Evolutionary conservation across 192 early-diverging fungal species (phyloP), one percentile per base, ranked within the genome.

Genomic region (Chytriomyces confervae): DNA sequence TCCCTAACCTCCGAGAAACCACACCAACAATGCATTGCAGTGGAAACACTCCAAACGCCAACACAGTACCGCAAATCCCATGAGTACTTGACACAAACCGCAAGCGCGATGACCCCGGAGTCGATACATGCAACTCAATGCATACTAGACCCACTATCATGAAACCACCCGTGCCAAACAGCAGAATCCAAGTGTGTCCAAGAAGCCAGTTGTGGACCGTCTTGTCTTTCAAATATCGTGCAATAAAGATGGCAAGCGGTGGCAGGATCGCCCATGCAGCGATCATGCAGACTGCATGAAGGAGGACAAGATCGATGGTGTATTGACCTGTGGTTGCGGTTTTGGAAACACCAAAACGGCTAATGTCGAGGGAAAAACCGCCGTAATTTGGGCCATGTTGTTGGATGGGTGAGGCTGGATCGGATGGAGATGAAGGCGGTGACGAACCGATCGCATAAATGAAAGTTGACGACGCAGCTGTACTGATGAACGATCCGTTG

Each of bases 211-310:
- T 18, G 65, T 81, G 63, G 43, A 83, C 84, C 29, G 75, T 11
- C 23, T 47, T 13, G 62, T 85, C 66, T 62, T 85, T 85, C 6
- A 85, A 3, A 64, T 79, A 83, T 36, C 84, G 50, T 5, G 84
- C 84, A 50, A 85, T 63, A 64, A 83, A 85, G 45, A 85, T 84
- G 9, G 82, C 81, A 24, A 61, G 20, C 11, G 27, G 65, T 5
- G 83, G 79, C 10, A 69, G 27, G 16, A 84, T 73, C 48, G 20
- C 62, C 81, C 81, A 82, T 49, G 81, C 81, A 6, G 71, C 20
- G 45, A 75, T 62, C 81, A 82, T 81, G 27, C 70, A 18, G 6
- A 78, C 46, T 43, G 76, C 80, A 68, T 82, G 81, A 61, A 82
- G 18, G 48, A 79, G 77, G 16, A 72, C 8, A 9, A 60, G 23